Evolutionary conservation across 1,284 basidiomycete genomes (phyloP), one percentile per base, ranked within the genome.

Genomic region (Hymenochaete sp.): DNA sequence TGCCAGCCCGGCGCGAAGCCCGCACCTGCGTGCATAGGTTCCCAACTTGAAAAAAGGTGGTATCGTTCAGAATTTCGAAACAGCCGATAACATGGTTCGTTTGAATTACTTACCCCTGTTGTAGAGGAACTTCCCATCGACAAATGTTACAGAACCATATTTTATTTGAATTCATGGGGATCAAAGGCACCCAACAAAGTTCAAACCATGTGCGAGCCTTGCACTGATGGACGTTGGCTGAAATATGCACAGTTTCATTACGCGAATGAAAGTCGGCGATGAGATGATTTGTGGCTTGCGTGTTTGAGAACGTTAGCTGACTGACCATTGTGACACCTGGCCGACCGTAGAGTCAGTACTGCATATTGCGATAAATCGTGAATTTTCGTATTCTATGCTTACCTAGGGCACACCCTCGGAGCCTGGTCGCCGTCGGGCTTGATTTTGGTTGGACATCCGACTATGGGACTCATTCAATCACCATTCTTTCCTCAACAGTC

Each of bases 111-210:
- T 42, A 73, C 71, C 64, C 67, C 47, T 57, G 59, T 50, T 74
- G 71, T 51, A 67, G 57, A 0, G 65, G 63, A 13, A 70, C 62
- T 47, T 62, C 59, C 62, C 73, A 70, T 44, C 74, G 68, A 52
- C 73, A 75, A 48, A 73, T 71, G 13, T 63, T 60, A 56, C 73
- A 77, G 49, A 68, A 58, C 73, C 73, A 75, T n/a, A 76, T 56
- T 38, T 62, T 65, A 18, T 58, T 63, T 4, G 68, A 64, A 19
- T 45, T 58, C 58, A 76, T 60, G 0, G 73, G 73, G 24, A 75
- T 59, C 42, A 75, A 57, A 18, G 70, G 73, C 9, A 75, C 62
- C 54, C 70, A 72, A 54, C 67, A 76, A 16, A 75, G 47, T 53
- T 75, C 72, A 53, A 75, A 69, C 73, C 73, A 76, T 11, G 55